Evolutionary conservation across 2,329 filamentous ascomycete species (phyloP).

Genomic region (Fusarium sp.): DNA sequence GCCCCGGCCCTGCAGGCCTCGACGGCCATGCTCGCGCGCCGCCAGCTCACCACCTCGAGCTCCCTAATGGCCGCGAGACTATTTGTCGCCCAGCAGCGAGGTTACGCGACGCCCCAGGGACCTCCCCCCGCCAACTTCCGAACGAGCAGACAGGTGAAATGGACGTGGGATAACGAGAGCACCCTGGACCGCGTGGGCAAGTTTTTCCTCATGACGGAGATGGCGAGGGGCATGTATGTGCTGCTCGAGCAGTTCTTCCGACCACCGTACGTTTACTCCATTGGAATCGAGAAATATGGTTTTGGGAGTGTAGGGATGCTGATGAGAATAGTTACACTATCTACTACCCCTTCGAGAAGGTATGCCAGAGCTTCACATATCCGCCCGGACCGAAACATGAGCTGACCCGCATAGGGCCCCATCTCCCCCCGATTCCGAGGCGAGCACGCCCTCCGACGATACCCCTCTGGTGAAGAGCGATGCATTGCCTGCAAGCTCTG

Average conservation of each 20-base stretch:
- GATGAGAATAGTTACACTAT: conserved; percentile 83
- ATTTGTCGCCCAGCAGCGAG: conserved; percentile 48
- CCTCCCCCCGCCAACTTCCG: conserved; percentile 86
- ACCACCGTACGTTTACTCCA: conserved; percentile 80
- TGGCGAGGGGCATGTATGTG: conserved; percentile 98
- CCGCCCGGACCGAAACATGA: conserved; percentile 2
- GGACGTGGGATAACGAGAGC: conserved; percentile 83
- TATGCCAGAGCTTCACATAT: conserved; percentile 46
- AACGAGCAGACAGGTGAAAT: conserved; percentile 76
- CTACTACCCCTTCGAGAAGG: conserved; percentile 98
- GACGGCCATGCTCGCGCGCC: conserved; percentile 51
- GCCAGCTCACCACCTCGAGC: conserved; percentile 48
- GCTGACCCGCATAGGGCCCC: conserved; percentile 71
- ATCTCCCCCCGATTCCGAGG: conserved; percentile 98
- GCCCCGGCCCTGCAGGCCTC: conserved; percentile 48
- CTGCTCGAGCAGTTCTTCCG: conserved; percentile 98
- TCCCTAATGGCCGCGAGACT: conserved; percentile 36
- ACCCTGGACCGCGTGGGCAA: conserved; percentile 87
- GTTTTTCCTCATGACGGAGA: conserved; percentile 96
- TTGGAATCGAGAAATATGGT: not conserved
- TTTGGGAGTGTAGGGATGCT: conserved; percentile 9
- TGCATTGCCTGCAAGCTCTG: conserved; percentile 99
- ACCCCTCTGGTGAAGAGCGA: conserved; percentile 96
- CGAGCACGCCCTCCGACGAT: conserved; percentile 95
- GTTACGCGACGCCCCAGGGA: conserved; percentile 78